Evolutionary conservation across 2,329 filamentous ascomycete species (phyloP), one percentile per base, ranked within the genome.

Genomic region (Macroventuria anomochaeta): DNA sequence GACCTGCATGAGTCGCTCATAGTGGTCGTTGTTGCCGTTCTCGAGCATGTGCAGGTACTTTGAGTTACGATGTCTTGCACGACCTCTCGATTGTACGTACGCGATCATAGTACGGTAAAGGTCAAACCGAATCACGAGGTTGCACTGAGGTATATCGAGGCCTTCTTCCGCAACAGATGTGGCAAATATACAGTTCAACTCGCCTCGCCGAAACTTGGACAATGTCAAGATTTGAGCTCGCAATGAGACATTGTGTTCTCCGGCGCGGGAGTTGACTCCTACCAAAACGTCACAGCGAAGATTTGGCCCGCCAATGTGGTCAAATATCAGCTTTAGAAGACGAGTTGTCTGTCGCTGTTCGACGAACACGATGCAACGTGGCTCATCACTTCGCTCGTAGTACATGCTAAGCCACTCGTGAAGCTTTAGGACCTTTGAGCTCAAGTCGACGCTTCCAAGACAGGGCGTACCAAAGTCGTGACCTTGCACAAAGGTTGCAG

Each of bases 11-110:
- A 90, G 69, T n/a, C 79, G 77, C 31, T 80, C 74, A 1, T 71
- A 62, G 42, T 96, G 89, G 0, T 78, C 76, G 11, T 72, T 59
- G 63, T 96, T 96, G 7, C 82, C 83, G 1, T 75, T 69, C 69
- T 97, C 93, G 2, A 91, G 71, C 89, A 99, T 93, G 65, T 90
- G 90, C 28, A 93, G 83, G 71, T 93, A 97, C 58, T 84, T 86
- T 0, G 95, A 97, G 48, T 88, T 83, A 0, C 77, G 74, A 65
- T 91, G 89, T 32, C 95, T 84, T 11, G 95, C 95, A 47, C 95
- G 85, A 0, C 95, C 95, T 58, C 91, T 85, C 12, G 93, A 97
- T 72, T 99, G 95, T 17, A 97, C 87, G 69, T 97, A 97, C 68
- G 96, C 90, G 46, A 97, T 97, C 73, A 96, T 86, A 0, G 93